Conservation (phyloP, 1,284 basidiomycete genomes). For the Trichosporon asahii region DNA sequence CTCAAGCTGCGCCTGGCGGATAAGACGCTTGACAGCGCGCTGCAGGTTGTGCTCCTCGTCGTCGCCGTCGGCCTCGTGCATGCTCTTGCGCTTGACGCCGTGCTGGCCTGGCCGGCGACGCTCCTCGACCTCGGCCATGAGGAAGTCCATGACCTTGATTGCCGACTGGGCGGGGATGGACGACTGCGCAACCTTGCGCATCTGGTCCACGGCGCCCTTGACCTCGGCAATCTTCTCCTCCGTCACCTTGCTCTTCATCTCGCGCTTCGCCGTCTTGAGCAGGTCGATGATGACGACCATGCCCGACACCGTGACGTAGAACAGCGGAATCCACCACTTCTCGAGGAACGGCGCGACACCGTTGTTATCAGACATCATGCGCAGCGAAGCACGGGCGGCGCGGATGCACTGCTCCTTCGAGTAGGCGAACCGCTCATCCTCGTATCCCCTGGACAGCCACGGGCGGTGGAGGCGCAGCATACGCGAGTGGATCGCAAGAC, state of each 20-base stretch:
- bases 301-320: slow-evolving; percentile 50
- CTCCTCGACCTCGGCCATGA: slow-evolving; percentile 51
- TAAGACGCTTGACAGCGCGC: slow-evolving; percentile 51
- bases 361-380: slow-evolving; percentile 47
- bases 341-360: slow-evolving; percentile 50
- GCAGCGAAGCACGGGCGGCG: slow-evolving; percentile 50
- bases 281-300: slow-evolving; percentile 53
- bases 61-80: slow-evolving; percentile 28
- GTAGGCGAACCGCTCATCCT: slow-evolving; percentile 50
- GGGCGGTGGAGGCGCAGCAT: slow-evolving; percentile 51
- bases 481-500: slow-evolving; percentile 50
- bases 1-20: slow-evolving; percentile 47
- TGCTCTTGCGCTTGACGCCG: slow-evolving; percentile 44
- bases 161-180: slow-evolving; percentile 51
- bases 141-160: slow-evolving; percentile 51
- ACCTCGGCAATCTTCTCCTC: slow-evolving; percentile 50
- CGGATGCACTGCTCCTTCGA: slow-evolving; percentile 53
- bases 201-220: slow-evolving; percentile 43
- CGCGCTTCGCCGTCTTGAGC: slow-evolving; percentile 40
- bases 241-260: slow-evolving; percentile 44
- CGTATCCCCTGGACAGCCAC: slow-evolving; percentile 49
- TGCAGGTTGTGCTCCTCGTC: slow-evolving; percentile 48
- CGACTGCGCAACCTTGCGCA: slow-evolving; percentile 46
- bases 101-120: slow-evolving; percentile 38
- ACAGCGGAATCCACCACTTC: slow-evolving; percentile 52